Base-by-base conservation (phyloP, 2,329 filamentous ascomycete species). In the Calonectria honghensis region DNA sequence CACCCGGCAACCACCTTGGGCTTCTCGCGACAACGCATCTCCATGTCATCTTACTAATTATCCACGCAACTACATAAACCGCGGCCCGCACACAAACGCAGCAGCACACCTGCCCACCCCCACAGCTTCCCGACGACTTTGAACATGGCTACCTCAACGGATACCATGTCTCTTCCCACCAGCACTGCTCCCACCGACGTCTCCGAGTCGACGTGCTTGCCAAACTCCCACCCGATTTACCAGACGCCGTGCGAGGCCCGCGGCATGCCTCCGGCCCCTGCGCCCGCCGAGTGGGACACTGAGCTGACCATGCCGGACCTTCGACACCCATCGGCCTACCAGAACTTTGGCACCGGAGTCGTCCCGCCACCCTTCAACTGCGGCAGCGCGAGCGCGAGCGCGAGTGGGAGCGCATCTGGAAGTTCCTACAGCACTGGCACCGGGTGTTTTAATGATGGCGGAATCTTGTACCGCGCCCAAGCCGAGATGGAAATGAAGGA, bases 71-170 rank as follows among this genome's bases (percentile, higher is more conserved):
- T 39, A 63, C 31, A 35, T 41, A 14, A 63, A 37, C 57, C 32
- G 9, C 57, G 35, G 35, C 57, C 14, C 20, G 32, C 57, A 37
- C 57, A 61, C 57, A 61, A 61, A 39, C 57, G 16, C 35, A 37
- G 13, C 16, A 35, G n/a, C 16, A 39, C 18, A 10, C 7, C 41
- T 27, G 9, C 32, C 39, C 57, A n/a, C 41, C 61, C 13, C 29
- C 41, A 18, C 18, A 18, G 10, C 45, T 35, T 24, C 37, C 61
- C 39, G 61, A 65, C 39, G 61, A 64, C 27, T 45, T 6, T 48
- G 35, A 69, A 69, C 76, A 84, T 84, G 82, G 77, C 80, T 24
- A 84, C 82, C 78, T 81, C 84, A 50, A 84, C 82, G 45, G 82
- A 84, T 48, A 83, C 82, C 16, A 61, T 83, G 41, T 83, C 81